Base-by-base conservation (phyloP, 345 rosid genomes). In the Populus davidiana region DNA sequence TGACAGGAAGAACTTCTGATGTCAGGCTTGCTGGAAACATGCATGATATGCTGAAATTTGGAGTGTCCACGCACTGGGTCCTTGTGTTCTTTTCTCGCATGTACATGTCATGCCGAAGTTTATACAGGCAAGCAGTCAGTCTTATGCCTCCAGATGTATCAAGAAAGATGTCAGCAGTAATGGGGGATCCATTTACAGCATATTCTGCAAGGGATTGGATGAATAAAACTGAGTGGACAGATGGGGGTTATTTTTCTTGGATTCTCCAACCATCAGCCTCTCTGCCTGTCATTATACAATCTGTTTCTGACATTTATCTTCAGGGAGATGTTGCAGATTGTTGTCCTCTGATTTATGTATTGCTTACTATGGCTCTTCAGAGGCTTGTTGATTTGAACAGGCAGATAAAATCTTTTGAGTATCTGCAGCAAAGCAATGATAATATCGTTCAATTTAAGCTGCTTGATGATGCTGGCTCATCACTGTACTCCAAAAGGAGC, bases 321-420 rank as follows among this genome's bases (percentile, higher is more conserved):
- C 80, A 82, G 71, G 88, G 81, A 66, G 78, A 85, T 38, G 69
- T 72, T 86, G 82, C 80, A 71, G 86, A 87, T 78, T 89, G 86
- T 81, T 88, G 81, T 81, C 79, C 84, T 75, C 81, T 93, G 74
- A 78, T 90, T 64, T 92, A 86, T 84, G 69, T 85, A 76, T 82
- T 93, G 77, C 88, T 86, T 69, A 83, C 82, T 75, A 86, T 91
- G 83, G 86, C 89, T 78, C 82, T 96, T 82, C 98, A 92, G 87
- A 90, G 97, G 85, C 94, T 93, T 79, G 89, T 78, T 80, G 98
- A 96, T 87, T 77, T 96, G 90, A 93, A 91, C 78, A 90, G 92
- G 87, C 85, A 83, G 82, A 87, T 90, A 69, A 91, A 86, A 31
- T 87, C 94, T 78, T 87, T 86, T 38, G 89, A 85, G 77, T 96